Base-by-base conservation (phyloP, 345 rosid species). In the Punica granatum region DNA sequence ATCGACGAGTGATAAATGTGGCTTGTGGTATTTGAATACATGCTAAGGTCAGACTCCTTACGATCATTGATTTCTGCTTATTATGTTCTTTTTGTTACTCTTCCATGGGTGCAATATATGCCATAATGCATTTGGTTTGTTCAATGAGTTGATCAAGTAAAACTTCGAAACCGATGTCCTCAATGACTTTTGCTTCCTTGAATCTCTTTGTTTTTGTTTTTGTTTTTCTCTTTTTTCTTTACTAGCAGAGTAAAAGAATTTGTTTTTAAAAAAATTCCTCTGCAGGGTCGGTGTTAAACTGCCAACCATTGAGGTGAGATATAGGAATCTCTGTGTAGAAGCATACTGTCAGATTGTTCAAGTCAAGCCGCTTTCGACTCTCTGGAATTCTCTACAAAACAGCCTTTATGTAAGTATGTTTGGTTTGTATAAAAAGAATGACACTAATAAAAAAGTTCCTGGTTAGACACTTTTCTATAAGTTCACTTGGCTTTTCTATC, bases 331-430 rank as follows among this genome's bases (percentile, higher is more conserved):
- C 28, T 60, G 75, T 2, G 85, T 91, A 11, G 91, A 86, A 67
- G 88, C 90, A 43, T 79, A 83, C 34, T 86, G 89, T n/a, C 81
- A 85, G 58, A 80, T 91, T 25, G 82, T 87, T 62, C 77, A 79
- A 58, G 96, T 93, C 44, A 89, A 81, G 75, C 86, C 96, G 0
- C 91, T 88, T 65, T 90, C 97, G 21, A 89, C 93, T 59, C 78
- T 91, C 6, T 90, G 95, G 92, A 88, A 85, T 72, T 72, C 89
- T 14, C 56, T 78, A 6, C 85, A 66, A 76, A 54, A 64, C 64
- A 10, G 75, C 32, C 19, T 86, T 72, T 64, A 74, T 35, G 97
- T 87, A 65, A 85, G 92, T 82, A 46, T 19, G 48, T 37, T 65
- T 19, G 66, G 33, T 58, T 23, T 33, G 5, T 16, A 16, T 23